A percentile compares a stretch with the other conserved stretches of the same genome.
Evolutionary conservation across 2,329 filamentous ascomycete genomes (phyloP).

Genomic region (Penicillium expansum): DNA sequence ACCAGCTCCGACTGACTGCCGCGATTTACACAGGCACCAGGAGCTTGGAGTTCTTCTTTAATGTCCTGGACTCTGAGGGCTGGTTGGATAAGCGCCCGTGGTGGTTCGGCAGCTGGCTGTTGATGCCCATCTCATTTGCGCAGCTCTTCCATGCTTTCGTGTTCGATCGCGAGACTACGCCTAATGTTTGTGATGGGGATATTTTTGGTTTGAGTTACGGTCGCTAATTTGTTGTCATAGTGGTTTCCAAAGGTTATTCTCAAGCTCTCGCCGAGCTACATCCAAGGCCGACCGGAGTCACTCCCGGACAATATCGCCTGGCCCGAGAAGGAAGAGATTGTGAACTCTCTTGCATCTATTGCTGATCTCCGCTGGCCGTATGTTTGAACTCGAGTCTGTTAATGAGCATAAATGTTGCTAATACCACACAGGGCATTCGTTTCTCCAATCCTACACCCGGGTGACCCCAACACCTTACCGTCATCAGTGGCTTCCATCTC

Average conservation of each 20-base stretch:
- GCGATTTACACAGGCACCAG: constrained; percentile 79
- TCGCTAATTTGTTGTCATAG: constrained; percentile 25
- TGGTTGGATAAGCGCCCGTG: constrained; percentile 67
- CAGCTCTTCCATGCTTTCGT: constrained; percentile 74
- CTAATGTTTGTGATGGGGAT: constrained; percentile 49
- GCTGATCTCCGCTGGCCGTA: constrained; percentile 80
- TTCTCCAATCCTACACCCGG: constrained; percentile 82
- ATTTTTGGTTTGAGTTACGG: constrained; percentile 2
- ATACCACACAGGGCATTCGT: constrained; percentile 61
- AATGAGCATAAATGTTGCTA: not conserved
- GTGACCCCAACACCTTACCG: constrained; percentile 56
- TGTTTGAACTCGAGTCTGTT: constrained; percentile 34
- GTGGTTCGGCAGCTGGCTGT: constrained; percentile 82
- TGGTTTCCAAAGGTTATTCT: constrained; percentile 65
- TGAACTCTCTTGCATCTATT: constrained; percentile 79
- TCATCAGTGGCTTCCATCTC: constrained; percentile 66
- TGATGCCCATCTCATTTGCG: constrained; percentile 72
- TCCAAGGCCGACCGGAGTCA: constrained; percentile 67
- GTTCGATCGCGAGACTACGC: constrained; percentile 73
- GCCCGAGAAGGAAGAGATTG: constrained; percentile 72
- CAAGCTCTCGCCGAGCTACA: constrained; percentile 71
- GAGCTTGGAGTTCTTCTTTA: constrained; percentile 83
- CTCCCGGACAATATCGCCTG: constrained; percentile 67
- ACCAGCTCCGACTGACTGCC: constrained; percentile 72
- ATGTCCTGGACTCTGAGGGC: constrained; percentile 72